phyloP scores from a whole-genome alignment of 1,284 basidiomycete species.

The Moesziomyces antarcticus region DNA sequence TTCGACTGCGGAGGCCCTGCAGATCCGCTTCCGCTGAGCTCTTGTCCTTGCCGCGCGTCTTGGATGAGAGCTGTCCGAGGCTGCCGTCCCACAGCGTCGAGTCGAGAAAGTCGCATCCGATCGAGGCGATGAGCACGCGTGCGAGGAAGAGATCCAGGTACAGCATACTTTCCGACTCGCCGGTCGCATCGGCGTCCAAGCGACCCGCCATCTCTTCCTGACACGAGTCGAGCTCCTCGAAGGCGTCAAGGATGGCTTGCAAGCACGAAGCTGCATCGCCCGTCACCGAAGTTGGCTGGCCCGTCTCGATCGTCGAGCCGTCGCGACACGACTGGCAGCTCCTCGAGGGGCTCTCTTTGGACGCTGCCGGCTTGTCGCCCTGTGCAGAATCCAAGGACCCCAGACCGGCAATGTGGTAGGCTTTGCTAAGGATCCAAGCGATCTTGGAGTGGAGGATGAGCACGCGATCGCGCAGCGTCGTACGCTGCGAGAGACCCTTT shows the following conservation, averaged over 20 bases:
- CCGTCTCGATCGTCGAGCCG: neutral
- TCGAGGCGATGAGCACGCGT: constrained; percentile 29
- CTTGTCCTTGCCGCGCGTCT: constrained; percentile 3
- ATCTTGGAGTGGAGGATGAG: constrained; percentile 31
- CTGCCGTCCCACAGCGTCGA: constrained; percentile 43
- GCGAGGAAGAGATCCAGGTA: constrained; percentile 32
- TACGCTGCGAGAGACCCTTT: constrained; percentile 25
- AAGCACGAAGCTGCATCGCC: constrained; percentile 24
- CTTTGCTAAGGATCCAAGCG: constrained; percentile 36
- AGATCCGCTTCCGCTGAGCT: constrained; percentile 19
- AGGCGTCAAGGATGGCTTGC: constrained; percentile 17
- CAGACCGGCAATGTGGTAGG: constrained; percentile 26
- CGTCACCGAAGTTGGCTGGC: neutral
- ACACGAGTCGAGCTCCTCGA: constrained; percentile 33
- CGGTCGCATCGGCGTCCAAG: constrained; percentile 24
- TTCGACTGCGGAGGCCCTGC: constrained; percentile 12
- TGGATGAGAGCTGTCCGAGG: constrained; percentile 12
- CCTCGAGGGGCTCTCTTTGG: constrained; percentile 14
- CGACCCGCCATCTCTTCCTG: constrained; percentile 38
- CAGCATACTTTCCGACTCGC: constrained; percentile 35
- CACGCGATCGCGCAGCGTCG: constrained; percentile 25
- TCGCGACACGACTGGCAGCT: constrained; percentile 25
- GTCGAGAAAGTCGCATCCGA: constrained; percentile 38
- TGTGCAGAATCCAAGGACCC: constrained; percentile 12
- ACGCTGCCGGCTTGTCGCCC: constrained; percentile 1